These are phyloP conservation scores for Pythium phragmitis DNA, from an alignment of 352 stramenopile species.

Conservation along the genomic window DNA sequence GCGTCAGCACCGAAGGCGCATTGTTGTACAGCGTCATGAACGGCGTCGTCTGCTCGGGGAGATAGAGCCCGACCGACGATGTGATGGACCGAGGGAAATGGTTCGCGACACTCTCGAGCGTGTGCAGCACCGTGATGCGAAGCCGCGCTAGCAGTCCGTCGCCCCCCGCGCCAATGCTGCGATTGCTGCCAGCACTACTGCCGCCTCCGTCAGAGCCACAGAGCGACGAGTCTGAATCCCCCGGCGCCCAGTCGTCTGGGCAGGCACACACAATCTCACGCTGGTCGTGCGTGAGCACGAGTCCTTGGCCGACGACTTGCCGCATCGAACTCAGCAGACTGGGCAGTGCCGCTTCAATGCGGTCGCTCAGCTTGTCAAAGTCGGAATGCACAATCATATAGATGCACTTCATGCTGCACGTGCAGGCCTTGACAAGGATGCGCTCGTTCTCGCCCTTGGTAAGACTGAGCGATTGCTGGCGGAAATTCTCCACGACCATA, in stretches of 20 bases:
- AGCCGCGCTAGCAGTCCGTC: conserved; percentile 68
- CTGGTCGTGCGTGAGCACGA: conserved; percentile 48
- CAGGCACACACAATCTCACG: conserved; percentile 57
- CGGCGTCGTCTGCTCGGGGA: conserved; percentile 77
- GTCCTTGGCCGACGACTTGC: conserved; percentile 70
- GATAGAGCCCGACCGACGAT: conserved; percentile 74
- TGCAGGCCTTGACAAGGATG: conserved; percentile 82
- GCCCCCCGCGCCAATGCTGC: conserved; percentile 27
- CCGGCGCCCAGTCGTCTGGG: conserved; percentile 54
- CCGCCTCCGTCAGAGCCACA: conserved; percentile 59
- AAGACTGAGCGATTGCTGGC: conserved; percentile 68
- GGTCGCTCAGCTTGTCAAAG: conserved; percentile 54
- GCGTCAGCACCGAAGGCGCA: conserved; percentile 69
- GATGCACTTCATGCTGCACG: conserved; percentile 86
- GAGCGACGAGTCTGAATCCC: conserved; percentile 74
- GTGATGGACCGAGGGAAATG: conserved; percentile 71
- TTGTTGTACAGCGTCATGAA: conserved; percentile 85
- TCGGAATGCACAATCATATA: conserved; percentile 80
- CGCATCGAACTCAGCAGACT: conserved; percentile 76
- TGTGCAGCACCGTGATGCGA: conserved; percentile 70
- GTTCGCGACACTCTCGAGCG: conserved; percentile 67
- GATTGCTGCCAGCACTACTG: conserved; percentile 25
- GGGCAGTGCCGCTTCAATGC: conserved; percentile 56
- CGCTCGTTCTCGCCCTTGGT: conserved; percentile 65
- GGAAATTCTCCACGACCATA: conserved; percentile 86